phyloP scores from a whole-genome alignment of 2,329 filamentous ascomycete species.

The Dactylellina sp. region DNA sequence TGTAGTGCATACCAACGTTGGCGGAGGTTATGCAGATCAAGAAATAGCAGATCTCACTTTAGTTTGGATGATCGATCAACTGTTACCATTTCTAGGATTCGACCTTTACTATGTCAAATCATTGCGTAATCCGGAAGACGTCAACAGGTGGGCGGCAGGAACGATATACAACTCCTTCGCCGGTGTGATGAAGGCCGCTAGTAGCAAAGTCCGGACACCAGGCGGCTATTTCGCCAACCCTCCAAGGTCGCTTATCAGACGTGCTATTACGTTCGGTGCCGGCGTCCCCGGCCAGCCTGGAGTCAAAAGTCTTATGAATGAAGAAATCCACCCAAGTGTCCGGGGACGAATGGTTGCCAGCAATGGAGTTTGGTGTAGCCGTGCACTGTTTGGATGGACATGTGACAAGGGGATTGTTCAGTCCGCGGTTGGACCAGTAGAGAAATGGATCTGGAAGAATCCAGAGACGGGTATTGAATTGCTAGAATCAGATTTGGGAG shows the following conservation, averaged over 20 bases:
- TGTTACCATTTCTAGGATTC: constrained; percentile 63
- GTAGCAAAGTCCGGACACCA: constrained; percentile 50
- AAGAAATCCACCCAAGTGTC: constrained; percentile 53
- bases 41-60: constrained; percentile 67
- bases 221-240: constrained; percentile 41
- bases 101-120: constrained; percentile 62
- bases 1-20: constrained; percentile 65
- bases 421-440: constrained; percentile 19
- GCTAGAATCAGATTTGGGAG: constrained; percentile 35
- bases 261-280: constrained; percentile 46
- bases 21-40: constrained; percentile 67
- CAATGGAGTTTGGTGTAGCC: constrained; percentile 51
- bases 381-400: constrained; percentile 48
- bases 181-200: constrained; percentile 49
- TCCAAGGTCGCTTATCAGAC: constrained; percentile 44
- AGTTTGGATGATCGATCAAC: constrained; percentile 68
- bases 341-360: constrained; percentile 50
- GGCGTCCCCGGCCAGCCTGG: constrained; percentile 44
- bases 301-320: constrained; percentile 37
- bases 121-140: constrained; percentile 36
- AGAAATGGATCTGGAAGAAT: constrained; percentile 52
- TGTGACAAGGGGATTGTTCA: constrained; percentile 42
- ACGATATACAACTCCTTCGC: constrained; percentile 61
- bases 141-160: constrained; percentile 62
- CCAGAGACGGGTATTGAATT: constrained; percentile 43